Percentiles rank a stretch among this genome's conserved stretches.
phyloP scores from a whole-genome alignment of 495 filamentous ascomycete genomes.

The Neurospora africana region DNA sequence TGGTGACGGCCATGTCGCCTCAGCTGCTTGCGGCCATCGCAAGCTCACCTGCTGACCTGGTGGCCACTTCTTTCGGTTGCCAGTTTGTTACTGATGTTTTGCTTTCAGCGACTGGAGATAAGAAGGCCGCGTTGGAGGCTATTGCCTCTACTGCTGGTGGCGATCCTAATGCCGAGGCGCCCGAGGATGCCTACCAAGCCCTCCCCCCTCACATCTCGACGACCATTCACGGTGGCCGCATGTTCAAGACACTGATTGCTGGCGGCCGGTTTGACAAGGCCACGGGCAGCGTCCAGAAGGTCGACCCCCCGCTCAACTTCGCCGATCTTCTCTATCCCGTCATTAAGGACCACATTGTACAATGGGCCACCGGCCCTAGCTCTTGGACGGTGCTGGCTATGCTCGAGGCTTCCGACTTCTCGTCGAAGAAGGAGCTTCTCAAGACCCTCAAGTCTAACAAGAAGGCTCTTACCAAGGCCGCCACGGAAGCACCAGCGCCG shows the following conservation, averaged over 20 bases:
- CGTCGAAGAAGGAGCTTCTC: slow-evolving; percentile 51
- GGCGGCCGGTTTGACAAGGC: slow-evolving; percentile 73
- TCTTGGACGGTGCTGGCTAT: slow-evolving; percentile 74
- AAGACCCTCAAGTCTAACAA: slow-evolving; percentile 52
- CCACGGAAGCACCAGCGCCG: slow-evolving; percentile 30
- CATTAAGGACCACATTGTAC: slow-evolving; percentile 60
- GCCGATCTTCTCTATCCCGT: slow-evolving; percentile 63
- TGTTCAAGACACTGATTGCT: slow-evolving; percentile 80
- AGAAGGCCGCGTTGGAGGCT: slow-evolving; percentile 54
- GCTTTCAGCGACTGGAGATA: slow-evolving; percentile 64
- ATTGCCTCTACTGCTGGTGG: slow-evolving; percentile 60
- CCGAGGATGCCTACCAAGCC: slow-evolving; percentile 28
- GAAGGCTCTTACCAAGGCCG: slow-evolving; percentile 39
- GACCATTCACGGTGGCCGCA: slow-evolving; percentile 59
- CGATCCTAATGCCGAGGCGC: slow-evolving; percentile 38
- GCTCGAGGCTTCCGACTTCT: slow-evolving; percentile 69
- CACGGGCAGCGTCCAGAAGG: slow-evolving; percentile 53
- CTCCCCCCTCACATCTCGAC: slow-evolving; percentile 41
- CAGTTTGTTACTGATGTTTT: slow-evolving; percentile 78
- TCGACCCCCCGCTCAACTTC: slow-evolving; percentile 72
- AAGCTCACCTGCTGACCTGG: slow-evolving; percentile 52
- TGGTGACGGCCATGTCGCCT: slow-evolving; percentile 57
- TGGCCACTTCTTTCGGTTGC: slow-evolving; percentile 68
- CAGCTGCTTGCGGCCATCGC: slow-evolving; percentile 61
- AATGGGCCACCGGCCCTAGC: slow-evolving; percentile 80